Evolutionary conservation across 1,139 yeast genomes (phyloP), one percentile per base, ranked within the genome.

Genomic region (Blastobotrys illinoisensis): DNA sequence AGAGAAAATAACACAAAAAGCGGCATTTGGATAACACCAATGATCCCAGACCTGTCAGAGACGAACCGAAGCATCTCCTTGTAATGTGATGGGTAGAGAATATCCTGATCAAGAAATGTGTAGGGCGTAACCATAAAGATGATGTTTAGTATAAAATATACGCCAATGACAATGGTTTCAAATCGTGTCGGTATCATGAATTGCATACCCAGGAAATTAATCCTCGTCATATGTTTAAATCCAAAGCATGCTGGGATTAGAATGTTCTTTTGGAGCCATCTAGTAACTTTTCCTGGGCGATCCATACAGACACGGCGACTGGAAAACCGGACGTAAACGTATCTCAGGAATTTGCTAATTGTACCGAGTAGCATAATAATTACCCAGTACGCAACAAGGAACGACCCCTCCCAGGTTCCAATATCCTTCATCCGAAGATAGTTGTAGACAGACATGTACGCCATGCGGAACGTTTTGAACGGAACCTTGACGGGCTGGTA

Each of bases 1-100:
- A 86, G 81, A 0, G 86, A 86, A 71, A 83, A 77, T 43, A 80
- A 67, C 20, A 82, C 73, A 26, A 83, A 63, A 43, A 83, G 62
- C 0, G 87, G 88, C 67, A 81, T 68, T 58, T 81, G 74, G 26
- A 78, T 74, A n/a, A 83, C 79, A 1, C 82, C 80, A 23, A 85
- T 68, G 26, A 84, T 79, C 26, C 89, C 86, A 0, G 84, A 70
- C 58, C 91, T 71, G 48, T 80, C 87, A 1, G 82, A 81, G 50
- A 74, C 72, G 64, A 72, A 81, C 51, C 69, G 70, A 71, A 58
- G 72, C 62, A 81, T 71, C 62, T 79, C 85, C 23, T 68, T 61
- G 54, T 65, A 63, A 16, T 64, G 69, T 0, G 75, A 65, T 6
- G 69, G 66, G 62, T 80, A 77, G 24, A 76, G 62, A 9, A 79